Percentiles rank a stretch among this genome's conserved stretches.
Conservation (phyloP, 441 rosid species). For the Hura crepitans region DNA sequence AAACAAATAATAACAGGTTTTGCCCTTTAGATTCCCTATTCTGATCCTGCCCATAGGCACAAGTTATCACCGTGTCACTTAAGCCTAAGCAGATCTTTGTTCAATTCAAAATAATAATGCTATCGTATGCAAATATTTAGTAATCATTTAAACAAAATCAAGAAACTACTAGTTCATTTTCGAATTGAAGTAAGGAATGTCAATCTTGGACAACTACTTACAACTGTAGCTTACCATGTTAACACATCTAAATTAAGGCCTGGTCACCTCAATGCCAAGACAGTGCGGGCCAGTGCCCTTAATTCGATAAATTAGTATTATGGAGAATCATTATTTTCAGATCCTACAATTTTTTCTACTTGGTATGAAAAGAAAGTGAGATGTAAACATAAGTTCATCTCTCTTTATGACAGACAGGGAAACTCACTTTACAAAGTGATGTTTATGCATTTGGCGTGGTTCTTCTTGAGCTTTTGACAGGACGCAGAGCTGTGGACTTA, state of each 20-base stretch:
- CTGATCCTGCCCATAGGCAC: no score
- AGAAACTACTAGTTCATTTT: neutral
- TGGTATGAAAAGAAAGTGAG: slow-evolving; percentile 1
- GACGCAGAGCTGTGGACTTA: slow-evolving; percentile 85
- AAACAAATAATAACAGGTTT: neutral
- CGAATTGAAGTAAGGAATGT: neutral
- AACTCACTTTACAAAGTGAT: slow-evolving; percentile 86
- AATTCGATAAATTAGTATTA: neutral
- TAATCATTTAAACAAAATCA: no score
- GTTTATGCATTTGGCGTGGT: slow-evolving; percentile 95
- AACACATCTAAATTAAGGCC: neutral
- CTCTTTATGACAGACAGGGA: slow-evolving; percentile 65
- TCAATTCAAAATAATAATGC: no score
- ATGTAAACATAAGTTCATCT: slow-evolving; percentile 9
- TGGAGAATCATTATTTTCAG: neutral
- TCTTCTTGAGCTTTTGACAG: slow-evolving; percentile 87
- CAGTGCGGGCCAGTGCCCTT: neutral
- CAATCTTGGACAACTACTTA: neutral
- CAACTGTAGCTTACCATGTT: neutral
- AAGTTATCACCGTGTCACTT: no score
- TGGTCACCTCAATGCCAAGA: neutral
- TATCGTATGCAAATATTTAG: no score
- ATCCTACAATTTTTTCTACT: neutral
- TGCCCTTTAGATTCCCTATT: no score
- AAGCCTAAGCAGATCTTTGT: no score